A percentile compares a stretch with the other conserved stretches of the same genome.
These are phyloP conservation scores for Boletus speciosus DNA, from an alignment of 768 basidiomycete genomes.

Conservation along the genomic window DNA sequence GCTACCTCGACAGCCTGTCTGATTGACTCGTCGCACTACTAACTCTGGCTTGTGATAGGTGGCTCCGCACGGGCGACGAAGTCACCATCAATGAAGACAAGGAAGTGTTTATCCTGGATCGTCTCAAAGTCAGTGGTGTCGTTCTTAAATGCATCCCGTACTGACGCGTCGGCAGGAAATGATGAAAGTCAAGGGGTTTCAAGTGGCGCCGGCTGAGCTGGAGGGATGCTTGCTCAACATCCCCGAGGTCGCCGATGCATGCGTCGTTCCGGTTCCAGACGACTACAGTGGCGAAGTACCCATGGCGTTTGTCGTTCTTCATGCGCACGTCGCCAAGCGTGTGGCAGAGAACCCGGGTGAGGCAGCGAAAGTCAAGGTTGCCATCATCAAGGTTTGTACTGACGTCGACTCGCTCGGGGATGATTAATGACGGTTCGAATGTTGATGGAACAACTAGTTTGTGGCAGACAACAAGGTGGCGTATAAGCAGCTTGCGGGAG, in stretches of 20 bases:
- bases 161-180: constrained; percentile 45
- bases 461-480: constrained; percentile 52
- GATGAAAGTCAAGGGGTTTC: constrained; percentile 67
- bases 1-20: background rate
- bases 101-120: constrained; percentile 59
- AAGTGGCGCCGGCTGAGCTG: constrained; percentile 72
- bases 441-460: constrained; percentile 32
- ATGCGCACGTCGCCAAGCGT: constrained; percentile 36
- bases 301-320: constrained; percentile 62
- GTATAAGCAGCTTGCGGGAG: constrained; percentile 59
- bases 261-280: constrained; percentile 64
- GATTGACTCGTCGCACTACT: background rate
- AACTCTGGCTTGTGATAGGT: constrained; percentile 36
- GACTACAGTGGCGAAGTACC: constrained; percentile 74
- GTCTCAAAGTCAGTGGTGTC: constrained; percentile 47
- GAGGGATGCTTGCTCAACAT: constrained; percentile 65
- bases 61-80: constrained; percentile 69
- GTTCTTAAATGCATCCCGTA: background rate
- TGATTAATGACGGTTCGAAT: background rate
- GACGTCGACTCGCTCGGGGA: background rate
- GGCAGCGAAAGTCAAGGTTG: constrained; percentile 37
- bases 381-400: constrained; percentile 45
- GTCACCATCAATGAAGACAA: constrained; percentile 50
- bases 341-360: constrained; percentile 29
- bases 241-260: constrained; percentile 54